A percentile compares a stretch with the other conserved stretches of the same genome.
Evolutionary conservation across 169 alveolate species (phyloP).

Genomic region (Plasmodium relictum): DNA sequence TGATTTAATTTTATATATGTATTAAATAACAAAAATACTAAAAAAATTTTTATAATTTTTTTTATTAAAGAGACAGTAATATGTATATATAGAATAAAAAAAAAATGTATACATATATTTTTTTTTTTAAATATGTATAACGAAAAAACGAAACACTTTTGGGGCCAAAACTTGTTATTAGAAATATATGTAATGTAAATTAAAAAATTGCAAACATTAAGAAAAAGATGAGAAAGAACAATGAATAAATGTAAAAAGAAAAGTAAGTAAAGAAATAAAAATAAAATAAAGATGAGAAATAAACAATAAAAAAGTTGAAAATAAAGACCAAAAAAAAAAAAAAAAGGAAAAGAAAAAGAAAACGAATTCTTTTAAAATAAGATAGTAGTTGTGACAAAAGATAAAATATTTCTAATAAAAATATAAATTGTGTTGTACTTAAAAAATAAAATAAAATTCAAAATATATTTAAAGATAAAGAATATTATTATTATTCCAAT

Average conservation of each 20-base stretch:
- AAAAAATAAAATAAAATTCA: not conserved
- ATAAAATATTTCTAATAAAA: not conserved
- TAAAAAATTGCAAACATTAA: conserved; percentile 16
- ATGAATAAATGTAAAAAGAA: not conserved
- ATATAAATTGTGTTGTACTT: not conserved
- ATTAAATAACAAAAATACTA: no score
- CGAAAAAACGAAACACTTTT: not conserved
- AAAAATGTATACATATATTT: no score
- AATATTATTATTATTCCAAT: not conserved
- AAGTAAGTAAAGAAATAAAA: not conserved
- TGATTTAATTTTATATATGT: no score
- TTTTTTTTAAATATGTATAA: no score
- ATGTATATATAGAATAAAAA: no score
- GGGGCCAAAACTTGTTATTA: not conserved
- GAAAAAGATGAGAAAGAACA: not conserved
- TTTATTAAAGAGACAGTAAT: no score
- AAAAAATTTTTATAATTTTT: no score
- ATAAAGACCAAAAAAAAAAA: not conserved
- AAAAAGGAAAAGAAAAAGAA: not conserved
- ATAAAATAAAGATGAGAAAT: not conserved
- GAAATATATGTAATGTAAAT: not conserved
- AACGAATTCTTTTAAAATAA: not conserved
- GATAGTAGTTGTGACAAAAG: not conserved
- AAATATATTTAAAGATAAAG: not conserved
- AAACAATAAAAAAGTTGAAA: not conserved